A percentile compares a stretch with the other conserved stretches of the same genome.
These are phyloP conservation scores for Talaromyces sp. DNA, from an alignment of 2,329 filamentous ascomycete species.

Conservation along the genomic window DNA sequence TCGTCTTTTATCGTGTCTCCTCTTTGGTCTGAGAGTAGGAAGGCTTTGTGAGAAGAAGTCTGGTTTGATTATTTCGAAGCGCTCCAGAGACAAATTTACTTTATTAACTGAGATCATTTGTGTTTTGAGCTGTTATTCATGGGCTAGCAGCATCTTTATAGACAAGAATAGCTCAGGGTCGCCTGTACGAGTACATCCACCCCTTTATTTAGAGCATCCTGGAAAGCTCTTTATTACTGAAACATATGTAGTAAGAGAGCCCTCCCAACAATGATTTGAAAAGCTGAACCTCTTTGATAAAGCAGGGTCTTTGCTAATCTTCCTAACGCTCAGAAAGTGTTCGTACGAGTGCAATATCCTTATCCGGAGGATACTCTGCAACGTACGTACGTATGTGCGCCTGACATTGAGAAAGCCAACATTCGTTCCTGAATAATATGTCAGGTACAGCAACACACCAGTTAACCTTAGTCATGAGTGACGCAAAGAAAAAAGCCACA, in stretches of 20 bases:
- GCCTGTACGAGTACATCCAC: not conserved
- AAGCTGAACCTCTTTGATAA: not conserved
- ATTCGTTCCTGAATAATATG: too few relatives aligned
- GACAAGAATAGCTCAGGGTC: not conserved
- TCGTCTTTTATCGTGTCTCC: not conserved
- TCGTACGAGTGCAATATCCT: not conserved
- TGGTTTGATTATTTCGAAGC: not conserved
- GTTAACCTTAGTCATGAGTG: too few relatives aligned
- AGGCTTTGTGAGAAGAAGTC: not conserved
- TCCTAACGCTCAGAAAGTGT: not conserved
- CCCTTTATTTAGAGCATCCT: not conserved
- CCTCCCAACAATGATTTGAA: not conserved
- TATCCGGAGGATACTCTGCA: not conserved
- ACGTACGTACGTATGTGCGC: too few relatives aligned
- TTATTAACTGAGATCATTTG: not conserved
- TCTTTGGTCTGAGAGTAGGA: not conserved
- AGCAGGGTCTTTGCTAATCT: not conserved
- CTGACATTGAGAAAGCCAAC: too few relatives aligned
- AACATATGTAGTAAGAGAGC: not conserved
- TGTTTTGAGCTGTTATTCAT: not conserved
- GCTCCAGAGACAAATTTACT: not conserved
- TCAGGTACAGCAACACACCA: too few relatives aligned
- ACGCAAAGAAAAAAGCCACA: too few relatives aligned
- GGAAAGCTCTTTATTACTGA: not conserved
- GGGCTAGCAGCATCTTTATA: not conserved